phyloP scores from a whole-genome alignment of 441 rosid genomes.

The Breynia disticha region DNA sequence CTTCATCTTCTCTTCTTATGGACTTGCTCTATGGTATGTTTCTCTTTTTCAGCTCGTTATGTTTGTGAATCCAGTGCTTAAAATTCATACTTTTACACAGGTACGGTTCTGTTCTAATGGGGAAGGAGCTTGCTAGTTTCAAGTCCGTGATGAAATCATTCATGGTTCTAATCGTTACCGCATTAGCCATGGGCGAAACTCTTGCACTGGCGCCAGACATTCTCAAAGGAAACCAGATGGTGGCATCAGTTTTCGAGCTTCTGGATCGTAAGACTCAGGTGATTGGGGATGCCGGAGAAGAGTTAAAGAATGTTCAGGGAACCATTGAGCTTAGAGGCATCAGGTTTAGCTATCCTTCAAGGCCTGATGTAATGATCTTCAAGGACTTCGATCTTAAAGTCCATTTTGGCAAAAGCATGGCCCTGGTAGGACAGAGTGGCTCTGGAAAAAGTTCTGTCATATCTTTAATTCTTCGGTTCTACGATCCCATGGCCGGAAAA shows the following conservation, averaged over 20 bases:
- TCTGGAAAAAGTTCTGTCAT: slow-evolving; percentile 89
- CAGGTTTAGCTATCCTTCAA: slow-evolving; percentile 70
- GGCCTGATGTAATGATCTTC: slow-evolving; percentile 71
- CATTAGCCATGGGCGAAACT: slow-evolving; percentile 93
- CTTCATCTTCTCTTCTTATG: slow-evolving; percentile 90
- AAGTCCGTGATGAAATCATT: slow-evolving; percentile 87
- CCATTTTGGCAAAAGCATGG: slow-evolving; percentile 63
- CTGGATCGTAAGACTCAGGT: slow-evolving; percentile 62
- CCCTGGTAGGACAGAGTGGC: slow-evolving; percentile 90
- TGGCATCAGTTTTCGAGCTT: slow-evolving; percentile 68
- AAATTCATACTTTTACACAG: slow-evolving; percentile 24
- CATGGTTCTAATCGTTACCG: slow-evolving; percentile 91
- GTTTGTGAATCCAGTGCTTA: slow-evolving; percentile 1
- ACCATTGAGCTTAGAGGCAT: slow-evolving; percentile 55
- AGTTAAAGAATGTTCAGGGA: slow-evolving; percentile 54
- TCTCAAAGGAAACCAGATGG: slow-evolving; percentile 90
- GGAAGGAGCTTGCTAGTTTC: slow-evolving; percentile 60
- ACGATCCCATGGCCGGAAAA: slow-evolving; percentile 67
- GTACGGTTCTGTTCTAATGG: slow-evolving; percentile 95
- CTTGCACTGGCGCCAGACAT: slow-evolving; percentile 83
- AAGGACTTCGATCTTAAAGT: slow-evolving; percentile 59
- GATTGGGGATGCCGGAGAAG: slow-evolving; percentile 52
- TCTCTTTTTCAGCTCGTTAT: background rate
- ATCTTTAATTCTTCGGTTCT: slow-evolving; percentile 73
- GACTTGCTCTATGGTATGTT: slow-evolving; percentile 78